Percentiles rank a stretch among this genome's conserved stretches.
Conservation (phyloP, 345 rosid genomes). For the Eucalyptus pauciflora region DNA sequence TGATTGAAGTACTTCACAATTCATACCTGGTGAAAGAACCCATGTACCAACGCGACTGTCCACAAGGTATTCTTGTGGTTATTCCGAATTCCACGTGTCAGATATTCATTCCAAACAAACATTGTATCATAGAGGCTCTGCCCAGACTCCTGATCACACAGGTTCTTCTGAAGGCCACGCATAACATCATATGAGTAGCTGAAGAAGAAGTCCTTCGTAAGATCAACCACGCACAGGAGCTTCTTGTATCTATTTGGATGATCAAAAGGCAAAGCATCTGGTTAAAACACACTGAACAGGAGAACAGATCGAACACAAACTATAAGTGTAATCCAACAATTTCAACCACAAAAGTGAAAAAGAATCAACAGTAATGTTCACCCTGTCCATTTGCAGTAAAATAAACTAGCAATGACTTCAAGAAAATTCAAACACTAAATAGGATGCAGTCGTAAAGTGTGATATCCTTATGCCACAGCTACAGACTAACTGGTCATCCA, state of each 20-base stretch:
- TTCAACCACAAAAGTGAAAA: slow-evolving; percentile 8
- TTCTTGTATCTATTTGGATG: slow-evolving; percentile 78
- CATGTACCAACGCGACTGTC: slow-evolving; percentile 93
- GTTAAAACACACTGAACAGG: background rate
- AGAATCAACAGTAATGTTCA: background rate
- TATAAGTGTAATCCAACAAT: background rate
- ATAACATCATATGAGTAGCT: slow-evolving; percentile 86
- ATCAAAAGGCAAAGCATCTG: slow-evolving; percentile 6
- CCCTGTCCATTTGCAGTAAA: no score
- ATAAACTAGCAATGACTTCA: no score
- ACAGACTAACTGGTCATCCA: no score
- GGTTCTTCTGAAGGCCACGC: slow-evolving; percentile 84
- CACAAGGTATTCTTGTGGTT: slow-evolving; percentile 61
- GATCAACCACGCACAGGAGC: slow-evolving; percentile 86
- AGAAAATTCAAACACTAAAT: no score
- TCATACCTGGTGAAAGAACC: slow-evolving; percentile 91
- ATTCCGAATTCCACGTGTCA: slow-evolving; percentile 68
- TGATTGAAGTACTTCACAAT: background rate
- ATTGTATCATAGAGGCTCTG: slow-evolving; percentile 55
- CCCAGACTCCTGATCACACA: slow-evolving; percentile 33
- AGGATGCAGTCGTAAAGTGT: no score
- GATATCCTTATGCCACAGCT: no score
- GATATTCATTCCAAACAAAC: slow-evolving; percentile 94
- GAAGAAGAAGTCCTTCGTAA: slow-evolving; percentile 94
- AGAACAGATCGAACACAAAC: background rate